phyloP scores from a whole-genome alignment of 495 filamentous ascomycete genomes.

The Xylaria castorea region DNA sequence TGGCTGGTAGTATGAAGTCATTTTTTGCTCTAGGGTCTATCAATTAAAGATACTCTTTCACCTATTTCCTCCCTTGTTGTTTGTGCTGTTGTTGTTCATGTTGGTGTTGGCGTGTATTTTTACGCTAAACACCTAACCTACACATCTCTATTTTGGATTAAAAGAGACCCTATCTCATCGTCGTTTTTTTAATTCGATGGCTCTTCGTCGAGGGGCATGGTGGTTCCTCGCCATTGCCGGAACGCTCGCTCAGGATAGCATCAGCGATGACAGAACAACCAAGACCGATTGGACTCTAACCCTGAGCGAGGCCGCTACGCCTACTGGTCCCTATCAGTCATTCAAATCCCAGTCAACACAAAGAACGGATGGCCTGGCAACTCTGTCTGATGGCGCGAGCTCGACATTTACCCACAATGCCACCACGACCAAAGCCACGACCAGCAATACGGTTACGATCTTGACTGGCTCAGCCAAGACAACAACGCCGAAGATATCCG shows the following conservation, averaged over 20 bases:
- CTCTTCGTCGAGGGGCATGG: conserved; percentile 31
- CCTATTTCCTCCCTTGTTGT: background rate
- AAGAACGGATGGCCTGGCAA: conserved; percentile 32
- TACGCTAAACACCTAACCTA: background rate
- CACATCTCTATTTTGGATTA: background rate
- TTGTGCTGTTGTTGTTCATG: background rate
- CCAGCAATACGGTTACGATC: conserved; percentile 46
- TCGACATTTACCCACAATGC: conserved; percentile 49
- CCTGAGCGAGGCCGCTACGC: conserved; percentile 32
- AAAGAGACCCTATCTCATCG: conserved; percentile 11
- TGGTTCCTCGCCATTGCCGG: conserved; percentile 29
- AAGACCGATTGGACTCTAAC: conserved; percentile 41
- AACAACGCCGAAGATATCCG: conserved; percentile 34
- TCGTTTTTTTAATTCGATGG: conserved; percentile 27
- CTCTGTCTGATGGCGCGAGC: conserved; percentile 27
- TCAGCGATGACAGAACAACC: conserved; percentile 44
- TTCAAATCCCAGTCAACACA: conserved; percentile 46
- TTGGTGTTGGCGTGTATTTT: background rate
- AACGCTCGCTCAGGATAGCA: conserved; percentile 34
- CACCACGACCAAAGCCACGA: conserved; percentile 39
- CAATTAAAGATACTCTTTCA: background rate
- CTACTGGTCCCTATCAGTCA: conserved; percentile 49
- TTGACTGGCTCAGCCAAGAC: conserved; percentile 48
- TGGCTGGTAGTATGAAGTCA: background rate
- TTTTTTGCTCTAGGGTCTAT: background rate